Conservation (phyloP, 495 filamentous ascomycete genomes). For the Aspergillus heteromorphus region DNA sequence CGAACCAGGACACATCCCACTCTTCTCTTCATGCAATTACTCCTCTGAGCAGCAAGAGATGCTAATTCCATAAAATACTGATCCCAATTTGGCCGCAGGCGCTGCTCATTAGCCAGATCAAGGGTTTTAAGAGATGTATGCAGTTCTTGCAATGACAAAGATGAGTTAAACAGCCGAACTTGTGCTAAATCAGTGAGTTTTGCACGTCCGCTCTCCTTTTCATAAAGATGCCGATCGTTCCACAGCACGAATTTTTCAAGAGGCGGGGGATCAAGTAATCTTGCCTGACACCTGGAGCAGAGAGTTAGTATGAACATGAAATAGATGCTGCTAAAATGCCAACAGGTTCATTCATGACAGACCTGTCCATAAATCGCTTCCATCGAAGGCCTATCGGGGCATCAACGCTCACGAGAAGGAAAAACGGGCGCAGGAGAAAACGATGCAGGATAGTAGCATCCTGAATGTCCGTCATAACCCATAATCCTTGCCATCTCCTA, state of each 20-base stretch:
- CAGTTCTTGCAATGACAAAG: slow-evolving; percentile 62
- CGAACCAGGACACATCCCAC: slow-evolving; percentile 94
- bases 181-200: slow-evolving; percentile 73
- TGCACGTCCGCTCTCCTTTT: slow-evolving; percentile 57
- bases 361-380: slow-evolving; percentile 62
- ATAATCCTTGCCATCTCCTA: slow-evolving; percentile 71
- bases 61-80: slow-evolving; percentile 96
- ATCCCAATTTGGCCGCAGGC: slow-evolving; percentile 91
- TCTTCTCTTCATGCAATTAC: slow-evolving; percentile 96
- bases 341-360: not conserved
- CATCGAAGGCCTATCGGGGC: slow-evolving; percentile 80
- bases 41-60: slow-evolving; percentile 81
- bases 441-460: slow-evolving; percentile 62
- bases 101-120: slow-evolving; percentile 68
- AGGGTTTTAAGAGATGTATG: slow-evolving; percentile 62
- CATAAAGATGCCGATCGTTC: slow-evolving; percentile 75
- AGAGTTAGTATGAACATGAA: not conserved
- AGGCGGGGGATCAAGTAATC: slow-evolving; percentile 42
- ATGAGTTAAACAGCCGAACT: slow-evolving; percentile 79
- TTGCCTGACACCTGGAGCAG: slow-evolving; percentile 35
- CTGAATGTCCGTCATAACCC: slow-evolving; percentile 78
- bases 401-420: slow-evolving; percentile 86
- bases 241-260: slow-evolving; percentile 73
- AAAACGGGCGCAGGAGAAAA: slow-evolving; percentile 77
- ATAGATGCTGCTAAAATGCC: not conserved